These are phyloP conservation scores for Suillus decipiens DNA, from an alignment of 768 basidiomycete genomes.

Conservation along the genomic window DNA sequence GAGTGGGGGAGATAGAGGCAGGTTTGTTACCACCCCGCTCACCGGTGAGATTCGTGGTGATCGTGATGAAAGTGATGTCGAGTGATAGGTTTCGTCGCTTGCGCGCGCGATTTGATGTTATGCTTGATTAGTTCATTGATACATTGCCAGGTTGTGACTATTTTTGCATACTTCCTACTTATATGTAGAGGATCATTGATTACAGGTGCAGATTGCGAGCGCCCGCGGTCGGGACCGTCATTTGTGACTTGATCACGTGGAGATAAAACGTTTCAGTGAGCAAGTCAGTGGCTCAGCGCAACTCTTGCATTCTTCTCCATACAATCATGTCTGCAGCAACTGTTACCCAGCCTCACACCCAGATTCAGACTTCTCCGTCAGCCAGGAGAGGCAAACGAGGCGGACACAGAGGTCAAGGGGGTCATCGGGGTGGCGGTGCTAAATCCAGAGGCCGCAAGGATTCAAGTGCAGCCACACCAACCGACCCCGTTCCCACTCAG, in stretches of 20 bases:
- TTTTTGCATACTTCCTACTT: slow-evolving; percentile 1
- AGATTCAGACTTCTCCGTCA: neutral
- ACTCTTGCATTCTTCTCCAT: neutral
- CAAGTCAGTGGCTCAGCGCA: neutral
- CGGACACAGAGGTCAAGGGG: slow-evolving; percentile 15
- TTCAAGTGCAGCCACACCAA: neutral
- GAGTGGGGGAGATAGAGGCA: neutral
- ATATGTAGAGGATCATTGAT: neutral
- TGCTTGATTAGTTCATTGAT: neutral
- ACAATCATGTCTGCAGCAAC: slow-evolving; percentile 23
- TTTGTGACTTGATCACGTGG: slow-evolving; percentile 10
- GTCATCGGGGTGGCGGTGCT: slow-evolving; percentile 23
- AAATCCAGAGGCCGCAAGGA: slow-evolving; percentile 7
- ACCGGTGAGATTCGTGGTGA: neutral
- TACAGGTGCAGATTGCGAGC: neutral
- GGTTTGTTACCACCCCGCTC: slow-evolving; percentile 1
- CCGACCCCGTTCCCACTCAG: neutral
- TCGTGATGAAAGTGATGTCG: slow-evolving; percentile 25
- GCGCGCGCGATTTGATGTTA: neutral
- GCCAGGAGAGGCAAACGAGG: slow-evolving; percentile 16
- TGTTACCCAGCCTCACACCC: slow-evolving; percentile 17
- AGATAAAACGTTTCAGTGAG: neutral
- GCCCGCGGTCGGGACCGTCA: neutral
- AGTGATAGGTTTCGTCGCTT: slow-evolving; percentile 13
- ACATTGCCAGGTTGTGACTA: neutral